phyloP scores from a whole-genome alignment of 305 asterid species.

The Solanum aculeatissimum region DNA sequence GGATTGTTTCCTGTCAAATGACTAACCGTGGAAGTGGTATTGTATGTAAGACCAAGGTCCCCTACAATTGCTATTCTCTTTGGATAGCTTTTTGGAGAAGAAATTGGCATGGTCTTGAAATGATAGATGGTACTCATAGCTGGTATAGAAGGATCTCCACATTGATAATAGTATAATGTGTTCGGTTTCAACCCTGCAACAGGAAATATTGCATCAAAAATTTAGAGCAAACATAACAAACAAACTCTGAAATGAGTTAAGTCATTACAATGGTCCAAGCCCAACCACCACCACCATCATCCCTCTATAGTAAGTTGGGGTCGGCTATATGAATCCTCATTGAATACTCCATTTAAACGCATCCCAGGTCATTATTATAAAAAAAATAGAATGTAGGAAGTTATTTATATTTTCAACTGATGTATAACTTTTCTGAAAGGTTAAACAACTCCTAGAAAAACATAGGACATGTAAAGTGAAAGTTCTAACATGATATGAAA shows the following conservation, averaged over 20 bases:
- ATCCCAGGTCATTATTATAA: not conserved
- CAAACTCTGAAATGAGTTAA: not conserved
- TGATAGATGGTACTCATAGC: slow-evolving; percentile 53
- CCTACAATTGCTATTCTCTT: slow-evolving; percentile 67
- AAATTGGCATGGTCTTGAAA: slow-evolving; percentile 82
- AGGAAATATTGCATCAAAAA: not conserved
- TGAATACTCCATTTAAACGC: not conserved
- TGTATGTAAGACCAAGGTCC: slow-evolving; percentile 89
- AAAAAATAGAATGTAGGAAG: not conserved
- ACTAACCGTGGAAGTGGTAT: slow-evolving; percentile 68
- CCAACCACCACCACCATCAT: not conserved
- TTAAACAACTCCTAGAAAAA: not conserved
- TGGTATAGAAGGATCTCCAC: slow-evolving; percentile 75
- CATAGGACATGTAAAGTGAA: not conserved
- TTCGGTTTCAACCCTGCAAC: slow-evolving; percentile 53
- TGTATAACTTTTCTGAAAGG: not conserved
- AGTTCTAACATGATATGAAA: not conserved
- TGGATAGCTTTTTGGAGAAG: slow-evolving; percentile 51
- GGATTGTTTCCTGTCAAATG: slow-evolving; percentile 64
- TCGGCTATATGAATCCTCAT: not conserved
- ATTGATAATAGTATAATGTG: slow-evolving; percentile 53
- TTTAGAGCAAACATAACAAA: not conserved
- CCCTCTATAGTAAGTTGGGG: not conserved
- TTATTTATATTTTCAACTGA: not conserved
- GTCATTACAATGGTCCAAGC: not conserved